A percentile compares a stretch with the other conserved stretches of the same genome.
Evolutionary conservation across 164 flowering plant species (phyloP).

Genomic region (Cinnamomum micranthum): DNA sequence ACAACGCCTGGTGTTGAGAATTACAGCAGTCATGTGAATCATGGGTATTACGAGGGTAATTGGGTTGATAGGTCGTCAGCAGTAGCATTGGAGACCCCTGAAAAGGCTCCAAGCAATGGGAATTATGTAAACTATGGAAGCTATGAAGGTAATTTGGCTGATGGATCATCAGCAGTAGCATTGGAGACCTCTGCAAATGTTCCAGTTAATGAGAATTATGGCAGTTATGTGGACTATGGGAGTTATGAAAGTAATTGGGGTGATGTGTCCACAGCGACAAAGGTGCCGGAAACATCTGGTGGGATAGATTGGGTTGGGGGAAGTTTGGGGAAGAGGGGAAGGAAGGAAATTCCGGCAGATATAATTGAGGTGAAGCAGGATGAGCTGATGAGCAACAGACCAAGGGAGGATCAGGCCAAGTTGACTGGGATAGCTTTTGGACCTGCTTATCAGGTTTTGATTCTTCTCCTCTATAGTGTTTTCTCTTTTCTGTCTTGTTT

Average conservation of each 20-base stretch:
- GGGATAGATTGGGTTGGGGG: constrained; percentile 20
- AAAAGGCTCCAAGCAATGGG: not conserved
- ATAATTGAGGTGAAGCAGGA: constrained; percentile 97
- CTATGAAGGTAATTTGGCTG: constrained; percentile 15
- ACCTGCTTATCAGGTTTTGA: constrained; percentile 85
- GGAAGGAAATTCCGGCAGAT: constrained; percentile 58
- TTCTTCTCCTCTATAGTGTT: not conserved
- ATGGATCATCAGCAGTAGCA: constrained; percentile 10
- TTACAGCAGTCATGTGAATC: not conserved
- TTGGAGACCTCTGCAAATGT: not conserved
- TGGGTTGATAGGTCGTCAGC: not conserved
- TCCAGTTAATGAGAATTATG: not conserved
- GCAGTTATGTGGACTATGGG: constrained; percentile 4
- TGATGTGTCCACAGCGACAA: constrained; percentile 13
- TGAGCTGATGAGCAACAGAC: constrained; percentile 86
- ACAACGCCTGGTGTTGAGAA: not conserved
- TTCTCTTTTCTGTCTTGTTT: constrained; percentile 1
- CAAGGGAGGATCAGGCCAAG: constrained; percentile 76
- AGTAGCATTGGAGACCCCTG: not conserved
- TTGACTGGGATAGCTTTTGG: constrained; percentile 90
- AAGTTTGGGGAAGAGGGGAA: constrained; percentile 54
- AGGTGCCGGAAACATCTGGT: constrained; percentile 5
- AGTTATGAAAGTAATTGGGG: constrained; percentile 14
- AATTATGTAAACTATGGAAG: constrained; percentile 4
- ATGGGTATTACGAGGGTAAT: not conserved